Conservation (phyloP, 495 filamentous ascomycete species). For the Astrothelium macrocarpum region DNA sequence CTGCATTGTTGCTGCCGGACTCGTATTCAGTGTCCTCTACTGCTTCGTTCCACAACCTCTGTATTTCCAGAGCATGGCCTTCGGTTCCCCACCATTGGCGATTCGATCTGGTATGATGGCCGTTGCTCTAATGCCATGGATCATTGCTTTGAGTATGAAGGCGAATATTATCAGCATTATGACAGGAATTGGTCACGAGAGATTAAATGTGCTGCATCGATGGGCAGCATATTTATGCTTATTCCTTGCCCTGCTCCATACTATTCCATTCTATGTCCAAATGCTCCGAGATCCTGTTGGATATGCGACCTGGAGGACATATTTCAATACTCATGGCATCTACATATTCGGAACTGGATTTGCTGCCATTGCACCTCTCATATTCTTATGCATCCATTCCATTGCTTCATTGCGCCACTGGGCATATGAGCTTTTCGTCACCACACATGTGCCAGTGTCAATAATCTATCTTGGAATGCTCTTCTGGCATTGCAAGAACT, state of each 20-base stretch:
- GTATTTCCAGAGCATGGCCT: constrained; percentile 71
- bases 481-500: constrained; percentile 95
- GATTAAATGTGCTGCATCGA: constrained; percentile 85
- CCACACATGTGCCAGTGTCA: constrained; percentile 71
- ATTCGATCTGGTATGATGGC: constrained; percentile 90
- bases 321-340: constrained; percentile 51
- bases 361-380: constrained; percentile 72
- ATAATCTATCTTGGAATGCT: constrained; percentile 73
- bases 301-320: constrained; percentile 50
- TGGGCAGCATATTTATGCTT: constrained; percentile 87
- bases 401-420: constrained; percentile 53
- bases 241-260: constrained; percentile 73
- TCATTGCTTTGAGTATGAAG: constrained; percentile 82
- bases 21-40: constrained; percentile 68
- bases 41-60: constrained; percentile 75
- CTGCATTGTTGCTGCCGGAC: constrained; percentile 50
- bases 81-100: constrained; percentile 80
- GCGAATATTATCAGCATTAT: constrained; percentile 76
- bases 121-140: constrained; percentile 90
- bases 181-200: constrained; percentile 85
- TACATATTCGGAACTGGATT: constrained; percentile 82
- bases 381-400: constrained; percentile 75
- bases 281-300: constrained; percentile 74
- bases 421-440: constrained; percentile 77
- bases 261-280: constrained; percentile 79